These are phyloP conservation scores for Schizophyllum amplum DNA, from an alignment of 1,284 basidiomycete genomes.

Conservation along the genomic window DNA sequence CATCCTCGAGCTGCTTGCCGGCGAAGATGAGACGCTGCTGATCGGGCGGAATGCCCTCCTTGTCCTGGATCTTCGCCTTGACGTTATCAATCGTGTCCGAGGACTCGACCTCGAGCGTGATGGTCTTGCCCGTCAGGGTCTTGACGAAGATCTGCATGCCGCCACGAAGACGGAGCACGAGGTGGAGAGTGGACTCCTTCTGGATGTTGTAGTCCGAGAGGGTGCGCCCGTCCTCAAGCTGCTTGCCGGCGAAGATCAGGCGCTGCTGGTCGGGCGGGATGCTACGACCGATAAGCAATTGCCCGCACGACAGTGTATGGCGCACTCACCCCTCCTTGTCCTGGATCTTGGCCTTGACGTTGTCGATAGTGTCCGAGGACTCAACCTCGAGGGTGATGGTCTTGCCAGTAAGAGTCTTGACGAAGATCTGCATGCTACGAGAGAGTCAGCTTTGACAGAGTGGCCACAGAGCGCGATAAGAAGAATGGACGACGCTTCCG, in stretches of 20 bases:
- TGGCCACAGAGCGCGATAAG: too few relatives aligned
- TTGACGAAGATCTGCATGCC: constrained; percentile 76
- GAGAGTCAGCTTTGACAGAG: too few relatives aligned
- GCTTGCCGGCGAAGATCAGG: constrained; percentile 70
- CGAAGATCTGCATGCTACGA: constrained; percentile 67
- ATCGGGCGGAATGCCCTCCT: constrained; percentile 60
- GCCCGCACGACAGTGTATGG: constrained; percentile 13
- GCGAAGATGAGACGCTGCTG: constrained; percentile 77
- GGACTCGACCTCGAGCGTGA: constrained; percentile 31
- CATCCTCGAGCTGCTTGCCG: constrained; percentile 70
- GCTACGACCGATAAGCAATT: constrained; percentile 23
- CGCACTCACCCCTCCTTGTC: constrained; percentile 1
- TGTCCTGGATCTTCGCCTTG: constrained; percentile 32
- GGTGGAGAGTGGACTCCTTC: constrained; percentile 50
- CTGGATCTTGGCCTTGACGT: constrained; percentile 1
- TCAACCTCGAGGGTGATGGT: constrained; percentile 14
- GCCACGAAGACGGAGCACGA: constrained; percentile 49
- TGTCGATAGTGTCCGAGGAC: constrained; percentile 2
- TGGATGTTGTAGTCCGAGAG: constrained; percentile 57
- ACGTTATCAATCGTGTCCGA: constrained; percentile 33
- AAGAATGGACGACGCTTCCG: too few relatives aligned
- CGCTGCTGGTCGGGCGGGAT: constrained; percentile 69
- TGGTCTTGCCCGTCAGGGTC: constrained; percentile 39
- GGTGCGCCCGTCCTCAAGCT: constrained; percentile 64
- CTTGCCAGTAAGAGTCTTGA: constrained; percentile 50